Evolutionary conservation across 768 basidiomycete genomes (phyloP).

Genomic region (Chiua virens): DNA sequence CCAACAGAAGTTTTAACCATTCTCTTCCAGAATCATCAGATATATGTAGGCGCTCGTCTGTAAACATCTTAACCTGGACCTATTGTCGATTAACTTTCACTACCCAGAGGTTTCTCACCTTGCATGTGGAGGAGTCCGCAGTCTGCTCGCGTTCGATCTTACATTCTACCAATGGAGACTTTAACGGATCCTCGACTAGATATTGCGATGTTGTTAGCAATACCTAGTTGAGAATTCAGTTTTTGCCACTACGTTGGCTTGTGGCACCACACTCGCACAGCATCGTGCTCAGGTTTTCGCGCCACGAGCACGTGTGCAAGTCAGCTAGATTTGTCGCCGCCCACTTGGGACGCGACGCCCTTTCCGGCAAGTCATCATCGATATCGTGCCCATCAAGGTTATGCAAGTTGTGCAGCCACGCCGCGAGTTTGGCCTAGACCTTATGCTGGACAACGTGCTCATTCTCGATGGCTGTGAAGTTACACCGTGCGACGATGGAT

Average conservation of each 20-base stretch:
- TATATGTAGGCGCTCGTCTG: too few relatives aligned
- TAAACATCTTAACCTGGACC: too few relatives aligned
- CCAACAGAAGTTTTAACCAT: too few relatives aligned
- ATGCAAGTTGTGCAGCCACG: constrained; percentile 54
- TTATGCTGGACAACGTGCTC: constrained; percentile 35
- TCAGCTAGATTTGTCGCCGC: constrained; percentile 48
- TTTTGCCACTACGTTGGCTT: constrained; percentile 41
- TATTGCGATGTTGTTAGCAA: too few relatives aligned
- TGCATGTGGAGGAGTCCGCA: neutral
- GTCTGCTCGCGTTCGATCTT: constrained; percentile 26
- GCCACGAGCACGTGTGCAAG: constrained; percentile 64
- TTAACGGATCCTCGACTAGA: too few relatives aligned
- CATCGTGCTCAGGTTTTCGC: constrained; percentile 56
- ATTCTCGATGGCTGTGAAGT: constrained; percentile 30
- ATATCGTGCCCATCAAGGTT: constrained; percentile 40
- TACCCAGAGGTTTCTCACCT: too few relatives aligned
- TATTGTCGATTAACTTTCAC: too few relatives aligned
- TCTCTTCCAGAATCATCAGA: too few relatives aligned
- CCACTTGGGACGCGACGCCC: constrained; percentile 44
- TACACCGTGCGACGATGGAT: constrained; percentile 40
- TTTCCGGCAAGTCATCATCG: constrained; percentile 30
- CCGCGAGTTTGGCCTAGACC: constrained; percentile 55
- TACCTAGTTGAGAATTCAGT: too few relatives aligned
- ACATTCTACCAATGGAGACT: constrained; percentile 40
- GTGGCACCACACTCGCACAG: too few relatives aligned